phyloP scores from a whole-genome alignment of 148 eudicot genomes.

The Vaccinium darrowii region DNA sequence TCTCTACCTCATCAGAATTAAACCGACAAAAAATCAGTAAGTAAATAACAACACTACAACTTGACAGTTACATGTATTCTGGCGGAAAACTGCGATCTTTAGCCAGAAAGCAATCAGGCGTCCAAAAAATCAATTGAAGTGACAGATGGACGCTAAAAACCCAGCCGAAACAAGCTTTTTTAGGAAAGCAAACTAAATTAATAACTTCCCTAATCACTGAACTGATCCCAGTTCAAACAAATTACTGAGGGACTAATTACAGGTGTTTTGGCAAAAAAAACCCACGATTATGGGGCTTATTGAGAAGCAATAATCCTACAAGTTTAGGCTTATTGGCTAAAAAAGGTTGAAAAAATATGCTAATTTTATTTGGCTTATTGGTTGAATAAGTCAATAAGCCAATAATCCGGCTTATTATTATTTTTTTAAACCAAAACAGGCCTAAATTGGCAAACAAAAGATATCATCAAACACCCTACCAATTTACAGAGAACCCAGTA shows the following conservation, averaged over 20 bases:
- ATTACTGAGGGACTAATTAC: neutral
- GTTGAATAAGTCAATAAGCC: no score
- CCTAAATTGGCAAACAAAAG: neutral
- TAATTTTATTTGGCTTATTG: no score
- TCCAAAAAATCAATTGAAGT: neutral
- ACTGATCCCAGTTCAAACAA: neutral
- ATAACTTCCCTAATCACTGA: neutral
- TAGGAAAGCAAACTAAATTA: neutral
- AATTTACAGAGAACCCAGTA: neutral
- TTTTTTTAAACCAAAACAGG: no score
- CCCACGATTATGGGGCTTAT: no score
- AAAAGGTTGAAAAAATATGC: no score
- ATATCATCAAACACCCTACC: no score
- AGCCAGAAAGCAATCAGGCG: neutral
- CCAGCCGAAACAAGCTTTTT: neutral
- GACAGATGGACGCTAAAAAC: neutral
- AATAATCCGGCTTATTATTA: no score
- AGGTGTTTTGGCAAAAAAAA: no score
- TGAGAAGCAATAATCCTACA: no score
- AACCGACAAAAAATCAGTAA: neutral
- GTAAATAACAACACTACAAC: neutral
- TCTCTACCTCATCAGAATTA: slow-evolving; percentile 13
- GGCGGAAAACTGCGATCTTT: neutral
- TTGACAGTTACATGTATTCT: slow-evolving; percentile 15
- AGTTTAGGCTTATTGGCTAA: no score